Base-by-base conservation (phyloP, 345 rosid species). In the Eucalyptus decipiens region DNA sequence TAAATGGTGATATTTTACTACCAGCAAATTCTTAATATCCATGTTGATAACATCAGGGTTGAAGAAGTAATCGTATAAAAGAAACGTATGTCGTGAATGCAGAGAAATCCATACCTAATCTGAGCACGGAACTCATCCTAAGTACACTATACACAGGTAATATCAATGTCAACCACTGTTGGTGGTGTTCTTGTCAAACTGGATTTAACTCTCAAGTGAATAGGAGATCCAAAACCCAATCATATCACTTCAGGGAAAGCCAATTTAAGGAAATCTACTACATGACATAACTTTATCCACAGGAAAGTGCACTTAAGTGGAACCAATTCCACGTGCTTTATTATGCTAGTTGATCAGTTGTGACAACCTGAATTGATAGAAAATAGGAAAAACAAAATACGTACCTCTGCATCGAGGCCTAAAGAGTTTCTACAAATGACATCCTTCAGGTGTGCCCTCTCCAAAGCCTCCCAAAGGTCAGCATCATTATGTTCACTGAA, bases 401-500 rank as follows among this genome's bases (percentile, higher is more conserved):
- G 72, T 93, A 97, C 99, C 99, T 97, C 97, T 43, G 99, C 97
- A 90, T 97, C 95, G 86, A 98, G 96, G 91, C 99, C 99, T 58
- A 93, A 91, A 88, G 98, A 92, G 91, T 94, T 97, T 91, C 99
- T 95, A 85, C 99, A 90, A 62, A 98, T 95, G 58, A 93, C 97
- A 93, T 98, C 99, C 94, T 97, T 98, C 93, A 97, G 90, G 88
- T 97, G 97, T 81, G 99, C 99, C 94, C 99, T 95, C 93, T 98
- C 99, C 86, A 98, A 91, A 89, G 99, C 95, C 90, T 98, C 99
- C 99, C 99, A 98, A 62, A 98, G 96, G 91, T 98, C 97, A 56
- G 99, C 99, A 91, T 98, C 99, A 87, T 95, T 98, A 92, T 98
- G 99, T 90, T 98, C 99, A 89, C 76, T 94, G 93, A 98, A 98